Base-by-base conservation (phyloP, 1,284 basidiomycete genomes). In the Agroathelia rolfsii region DNA sequence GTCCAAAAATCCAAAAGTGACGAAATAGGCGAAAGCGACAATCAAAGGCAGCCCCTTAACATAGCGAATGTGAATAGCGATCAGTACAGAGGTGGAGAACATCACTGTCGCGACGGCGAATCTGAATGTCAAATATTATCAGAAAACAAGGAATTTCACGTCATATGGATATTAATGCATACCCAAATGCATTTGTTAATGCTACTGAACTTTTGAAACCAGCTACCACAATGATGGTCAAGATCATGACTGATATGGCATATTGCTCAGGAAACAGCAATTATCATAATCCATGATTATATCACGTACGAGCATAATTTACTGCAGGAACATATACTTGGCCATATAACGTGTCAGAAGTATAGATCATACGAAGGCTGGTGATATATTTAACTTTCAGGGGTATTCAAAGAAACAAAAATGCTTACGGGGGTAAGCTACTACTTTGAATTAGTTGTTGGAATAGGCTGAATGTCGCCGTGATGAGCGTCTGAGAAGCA, bases 401-500 rank as follows among this genome's bases (percentile, higher is more conserved):
- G 12, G 7, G n/a, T 11, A 10, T 8, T 8, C 14, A 6, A 10
- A n/a, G 19, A 22, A n/a, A 14, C 5, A n/a, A 27, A 9, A 9
- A 8, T 34, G 42, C 44, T 20, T 42, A 61, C 33, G 70, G 64
- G 3, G 73, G 73, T 38, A 80, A 63, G 32, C 62, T 62, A 36
- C 69, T 68, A 50, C 69, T 62, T 43, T 72, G 72, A 38, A 79
- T 66, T 23, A 79, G 53, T 52, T 81, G 76, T 40, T 79, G 75
- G 10, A 70, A 46, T 20, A 80, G 55, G 42, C 68, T 73, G 59
- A 80, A 81, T 0, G 71, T 70, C 0, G 73, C 77, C 0, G 76
- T 75, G 42, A 81, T 79, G 66, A 80, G 65, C 6, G 76, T 73
- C 56, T 76, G 72, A 1, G 73, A 74, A 2, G 72, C 72, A 19